Conservation (phyloP, 192 early-diverging fungal species). For the Coemansia sp. region DNA sequence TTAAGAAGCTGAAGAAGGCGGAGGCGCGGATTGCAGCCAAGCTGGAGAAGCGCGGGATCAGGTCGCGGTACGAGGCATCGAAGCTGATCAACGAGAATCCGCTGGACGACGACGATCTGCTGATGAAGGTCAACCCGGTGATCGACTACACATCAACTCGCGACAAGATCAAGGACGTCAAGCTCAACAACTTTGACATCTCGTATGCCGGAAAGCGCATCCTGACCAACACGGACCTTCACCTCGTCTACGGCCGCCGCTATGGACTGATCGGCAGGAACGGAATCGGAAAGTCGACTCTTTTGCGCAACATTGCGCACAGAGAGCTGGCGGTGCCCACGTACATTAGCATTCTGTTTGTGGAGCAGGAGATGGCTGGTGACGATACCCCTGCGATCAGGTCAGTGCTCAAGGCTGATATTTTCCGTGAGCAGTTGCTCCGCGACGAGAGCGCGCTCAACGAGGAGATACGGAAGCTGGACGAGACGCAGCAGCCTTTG, state of each 20-base stretch:
- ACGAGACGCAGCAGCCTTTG: constrained; percentile 31
- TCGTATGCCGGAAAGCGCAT: constrained; percentile 93
- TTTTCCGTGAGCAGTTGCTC: constrained; percentile 87
- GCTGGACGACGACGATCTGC: constrained; percentile 65
- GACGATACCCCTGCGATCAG: constrained; percentile 83
- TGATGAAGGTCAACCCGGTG: constrained; percentile 90
- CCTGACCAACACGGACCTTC: constrained; percentile 80
- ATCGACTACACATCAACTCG: constrained; percentile 77
- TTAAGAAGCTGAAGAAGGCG: constrained; percentile 84
- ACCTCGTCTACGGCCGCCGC: constrained; percentile 82
- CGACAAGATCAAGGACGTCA: constrained; percentile 91
- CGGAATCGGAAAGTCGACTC: constrained; percentile 86
- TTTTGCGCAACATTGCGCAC: constrained; percentile 71
- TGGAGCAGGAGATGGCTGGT: constrained; percentile 97
- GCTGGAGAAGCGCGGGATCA: constrained; percentile 75
- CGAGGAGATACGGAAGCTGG: constrained; percentile 54
- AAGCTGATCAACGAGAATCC: constrained; percentile 67
- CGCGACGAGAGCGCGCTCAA: constrained; percentile 72
- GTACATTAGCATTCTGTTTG: constrained; percentile 94
- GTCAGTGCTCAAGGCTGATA: constrained; percentile 91
- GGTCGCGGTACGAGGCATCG: constrained; percentile 72
- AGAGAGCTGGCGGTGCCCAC: constrained; percentile 87
- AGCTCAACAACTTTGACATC: constrained; percentile 96
- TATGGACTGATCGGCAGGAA: constrained; percentile 96
- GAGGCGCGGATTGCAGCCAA: constrained; percentile 92